Evolutionary conservation across 2,329 filamentous ascomycete species (phyloP), one percentile per base, ranked within the genome.

Genomic region (Amauroascus verrucosus): DNA sequence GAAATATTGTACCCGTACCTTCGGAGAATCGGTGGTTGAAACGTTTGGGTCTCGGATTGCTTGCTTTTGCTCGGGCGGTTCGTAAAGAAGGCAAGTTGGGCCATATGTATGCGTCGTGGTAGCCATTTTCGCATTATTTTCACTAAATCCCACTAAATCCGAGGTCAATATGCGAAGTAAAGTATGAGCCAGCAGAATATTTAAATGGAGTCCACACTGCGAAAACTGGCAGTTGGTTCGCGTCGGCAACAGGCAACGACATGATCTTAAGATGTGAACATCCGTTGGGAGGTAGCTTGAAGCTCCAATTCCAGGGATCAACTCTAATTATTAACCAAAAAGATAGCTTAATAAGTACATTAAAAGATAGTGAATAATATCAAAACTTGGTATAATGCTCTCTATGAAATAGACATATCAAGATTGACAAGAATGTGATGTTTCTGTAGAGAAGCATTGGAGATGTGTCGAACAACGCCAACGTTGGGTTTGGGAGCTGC

Each of bases 1-100:
- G 70, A 95, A 95, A 72, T 88, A 95, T 58, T 88, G 86, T 20
- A 84, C 77, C 30, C 77, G 75, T 51, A 85, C 67, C 24, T 60
- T 64, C 0, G 80, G 76, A 14, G 85, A 84, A 22, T 79, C 75
- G 11, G 53, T 43, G 53, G 67, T 32, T 6, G 30, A 61, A 26
- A 68, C 56, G n/a, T 55, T 53, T 51, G 50, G 58, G 57, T 54
- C 48, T 54, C 30, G 22, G 28, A 28, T 65, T 62, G 46, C 66
- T 64, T 46, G 66, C 63, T 37, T 30, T 32, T 59, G 58, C 5
- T 54, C 60, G 35, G 63, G 59, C 9, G 56, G 54, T 67, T 62
- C 70, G 61, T 54, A 73, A 62, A 63, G 74, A 61, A 61, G 77
- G 64, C 84, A 87, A 53, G 75, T 77, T 24, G 77, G 66, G 56